Conservation (phyloP, 495 filamentous ascomycete genomes). For the Diplogelasinospora grovesii region DNA sequence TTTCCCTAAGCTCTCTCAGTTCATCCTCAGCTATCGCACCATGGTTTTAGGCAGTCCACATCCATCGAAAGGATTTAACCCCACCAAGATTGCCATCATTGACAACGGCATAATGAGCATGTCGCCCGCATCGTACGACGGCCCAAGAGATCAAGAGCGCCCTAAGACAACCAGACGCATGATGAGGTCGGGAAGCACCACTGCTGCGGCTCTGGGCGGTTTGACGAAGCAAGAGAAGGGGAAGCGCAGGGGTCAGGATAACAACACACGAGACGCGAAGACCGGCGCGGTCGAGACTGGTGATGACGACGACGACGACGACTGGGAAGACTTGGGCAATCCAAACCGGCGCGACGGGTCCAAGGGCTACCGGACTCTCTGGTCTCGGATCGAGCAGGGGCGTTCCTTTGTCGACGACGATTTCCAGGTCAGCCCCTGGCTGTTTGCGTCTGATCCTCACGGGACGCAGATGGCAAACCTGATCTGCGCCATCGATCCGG, state of each 20-base stretch:
- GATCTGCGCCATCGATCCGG: slow-evolving; percentile 14
- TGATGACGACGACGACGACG: background rate
- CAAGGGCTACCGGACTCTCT: slow-evolving; percentile 1
- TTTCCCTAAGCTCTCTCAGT: background rate
- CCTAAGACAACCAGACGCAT: no score
- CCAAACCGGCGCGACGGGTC: no score
- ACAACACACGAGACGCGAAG: no score
- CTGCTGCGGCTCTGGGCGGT: no score
- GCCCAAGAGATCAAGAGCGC: no score
- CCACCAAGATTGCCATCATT: slow-evolving; percentile 4
- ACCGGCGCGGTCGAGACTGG: background rate
- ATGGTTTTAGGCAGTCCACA: no score
- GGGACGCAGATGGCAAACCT: slow-evolving; percentile 15
- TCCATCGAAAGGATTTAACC: background rate
- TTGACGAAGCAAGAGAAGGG: no score
- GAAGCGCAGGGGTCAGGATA: no score
- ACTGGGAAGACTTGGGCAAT: no score
- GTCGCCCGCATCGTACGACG: background rate
- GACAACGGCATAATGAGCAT: slow-evolving; percentile 10
- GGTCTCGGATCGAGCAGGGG: slow-evolving; percentile 2
- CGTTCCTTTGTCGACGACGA: slow-evolving; percentile 8
- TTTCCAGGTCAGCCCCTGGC: background rate
- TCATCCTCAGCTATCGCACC: background rate
- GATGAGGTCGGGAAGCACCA: no score
- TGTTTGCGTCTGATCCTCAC: slow-evolving; percentile 10